A percentile compares a stretch with the other conserved stretches of the same genome.
phyloP scores from a whole-genome alignment of 345 rosid genomes.

The Ailanthus altissimus region DNA sequence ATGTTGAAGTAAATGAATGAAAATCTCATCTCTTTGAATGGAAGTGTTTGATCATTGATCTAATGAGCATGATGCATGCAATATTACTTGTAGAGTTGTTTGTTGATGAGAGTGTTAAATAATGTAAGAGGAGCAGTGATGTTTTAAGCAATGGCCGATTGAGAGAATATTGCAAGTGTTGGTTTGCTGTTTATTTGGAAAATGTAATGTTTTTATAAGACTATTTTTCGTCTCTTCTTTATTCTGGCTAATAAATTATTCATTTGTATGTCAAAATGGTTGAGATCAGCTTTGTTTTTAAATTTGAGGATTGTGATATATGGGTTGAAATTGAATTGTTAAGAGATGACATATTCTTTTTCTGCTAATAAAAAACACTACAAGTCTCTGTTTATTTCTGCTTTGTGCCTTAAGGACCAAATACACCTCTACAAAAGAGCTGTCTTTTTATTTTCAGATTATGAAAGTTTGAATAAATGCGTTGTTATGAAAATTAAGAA shows the following conservation, averaged over 20 bases:
- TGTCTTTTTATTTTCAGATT: background rate
- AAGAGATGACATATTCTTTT: slow-evolving; percentile 40
- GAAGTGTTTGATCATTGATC: slow-evolving; percentile 19
- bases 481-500: background rate
- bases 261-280: slow-evolving; percentile 21
- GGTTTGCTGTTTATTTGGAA: slow-evolving; percentile 45
- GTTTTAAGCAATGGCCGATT: slow-evolving; percentile 13
- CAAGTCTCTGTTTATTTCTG: slow-evolving; percentile 14
- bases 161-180: no score
- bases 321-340: slow-evolving; percentile 27
- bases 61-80: background rate
- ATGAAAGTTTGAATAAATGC: background rate
- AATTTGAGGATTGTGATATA: slow-evolving; percentile 17
- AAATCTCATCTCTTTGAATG: no score
- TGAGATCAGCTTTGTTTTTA: slow-evolving; percentile 25
- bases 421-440: background rate
- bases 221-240: slow-evolving; percentile 17
- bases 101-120: slow-evolving; percentile 6
- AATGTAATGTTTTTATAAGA: slow-evolving; percentile 28
- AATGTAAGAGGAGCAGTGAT: slow-evolving; percentile 1
- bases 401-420: slow-evolving; percentile 9
- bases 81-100: background rate
- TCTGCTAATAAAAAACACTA: background rate
- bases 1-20: no score
- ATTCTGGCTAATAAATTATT: slow-evolving; percentile 32